Evolutionary conservation across 1,284 basidiomycete species (phyloP).

Genomic region (Rhodotorula sp.): DNA sequence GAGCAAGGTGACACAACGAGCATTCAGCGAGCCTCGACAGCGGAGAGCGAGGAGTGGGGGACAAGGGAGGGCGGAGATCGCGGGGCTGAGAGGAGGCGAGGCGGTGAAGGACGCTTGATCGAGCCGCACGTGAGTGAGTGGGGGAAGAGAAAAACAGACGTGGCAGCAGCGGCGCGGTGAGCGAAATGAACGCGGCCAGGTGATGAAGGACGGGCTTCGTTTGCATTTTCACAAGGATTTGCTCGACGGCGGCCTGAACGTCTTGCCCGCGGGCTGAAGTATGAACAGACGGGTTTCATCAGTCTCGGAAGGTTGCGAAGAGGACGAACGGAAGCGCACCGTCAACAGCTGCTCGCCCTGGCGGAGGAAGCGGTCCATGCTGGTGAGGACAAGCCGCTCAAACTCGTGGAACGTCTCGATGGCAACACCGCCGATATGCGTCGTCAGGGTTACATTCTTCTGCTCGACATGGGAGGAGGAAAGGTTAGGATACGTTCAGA

Average conservation of each 20-base stretch:
- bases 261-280: background rate
- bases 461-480: background rate
- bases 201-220: too few species aligned
- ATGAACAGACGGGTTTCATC: background rate
- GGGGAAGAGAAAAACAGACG: too few species aligned
- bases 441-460: conserved; percentile 9
- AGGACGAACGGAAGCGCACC: background rate
- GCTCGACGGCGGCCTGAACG: background rate
- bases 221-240: too few species aligned
- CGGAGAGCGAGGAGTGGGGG: too few species aligned
- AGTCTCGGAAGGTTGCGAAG: background rate
- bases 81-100: too few species aligned
- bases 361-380: conserved; percentile 4
- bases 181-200: too few species aligned
- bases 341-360: background rate
- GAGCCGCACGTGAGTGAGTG: too few species aligned
- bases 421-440: conserved; percentile 15
- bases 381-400: conserved; percentile 1
- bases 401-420: conserved; percentile 12
- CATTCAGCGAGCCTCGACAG: too few species aligned
- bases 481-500: background rate
- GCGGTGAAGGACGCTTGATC: too few species aligned
- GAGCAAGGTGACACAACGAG: too few species aligned
- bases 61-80: too few species aligned
- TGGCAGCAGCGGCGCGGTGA: too few species aligned